Evolutionary conservation across 2,329 filamentous ascomycete genomes (phyloP).

Genomic region (Colletotrichum sp.): DNA sequence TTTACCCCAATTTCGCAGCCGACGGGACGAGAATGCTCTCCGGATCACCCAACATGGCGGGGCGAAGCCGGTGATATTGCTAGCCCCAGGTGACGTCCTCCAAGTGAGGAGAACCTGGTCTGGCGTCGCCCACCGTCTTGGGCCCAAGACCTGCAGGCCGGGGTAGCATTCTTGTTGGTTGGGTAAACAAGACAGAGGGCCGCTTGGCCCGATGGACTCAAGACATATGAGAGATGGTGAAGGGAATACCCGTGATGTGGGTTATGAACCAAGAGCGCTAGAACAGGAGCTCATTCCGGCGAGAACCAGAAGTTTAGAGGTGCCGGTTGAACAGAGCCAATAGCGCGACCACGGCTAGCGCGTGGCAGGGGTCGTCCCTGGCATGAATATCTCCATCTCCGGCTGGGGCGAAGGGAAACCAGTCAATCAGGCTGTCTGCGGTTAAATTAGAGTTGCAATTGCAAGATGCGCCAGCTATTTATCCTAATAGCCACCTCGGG

Average conservation of each 20-base stretch:
- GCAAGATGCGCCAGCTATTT: constrained; percentile 1
- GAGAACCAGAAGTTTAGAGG: background rate
- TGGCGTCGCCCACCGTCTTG: background rate
- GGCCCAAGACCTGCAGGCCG: constrained; percentile 3
- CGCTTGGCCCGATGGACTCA: background rate
- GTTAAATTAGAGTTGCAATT: constrained; percentile 16
- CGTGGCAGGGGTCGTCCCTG: background rate
- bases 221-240: background rate
- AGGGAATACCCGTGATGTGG: background rate
- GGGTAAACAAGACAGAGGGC: background rate
- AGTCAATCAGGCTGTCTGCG: constrained; percentile 22
- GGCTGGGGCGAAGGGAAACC: background rate
- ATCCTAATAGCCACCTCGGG: constrained; percentile 21
- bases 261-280: background rate
- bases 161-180: background rate
- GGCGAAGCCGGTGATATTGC: background rate
- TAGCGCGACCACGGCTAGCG: constrained; percentile 4
- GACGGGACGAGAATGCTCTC: background rate
- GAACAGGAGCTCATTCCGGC: constrained; percentile 3
- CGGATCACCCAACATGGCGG: background rate
- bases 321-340: background rate
- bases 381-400: constrained; percentile 4
- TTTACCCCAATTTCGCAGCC: constrained; percentile 4
- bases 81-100: constrained; percentile 8
- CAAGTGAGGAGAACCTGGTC: constrained; percentile 7